Evolutionary conservation across 2,329 filamentous ascomycete species (phyloP).

Genomic region (Trichoderma cornu-damae): DNA sequence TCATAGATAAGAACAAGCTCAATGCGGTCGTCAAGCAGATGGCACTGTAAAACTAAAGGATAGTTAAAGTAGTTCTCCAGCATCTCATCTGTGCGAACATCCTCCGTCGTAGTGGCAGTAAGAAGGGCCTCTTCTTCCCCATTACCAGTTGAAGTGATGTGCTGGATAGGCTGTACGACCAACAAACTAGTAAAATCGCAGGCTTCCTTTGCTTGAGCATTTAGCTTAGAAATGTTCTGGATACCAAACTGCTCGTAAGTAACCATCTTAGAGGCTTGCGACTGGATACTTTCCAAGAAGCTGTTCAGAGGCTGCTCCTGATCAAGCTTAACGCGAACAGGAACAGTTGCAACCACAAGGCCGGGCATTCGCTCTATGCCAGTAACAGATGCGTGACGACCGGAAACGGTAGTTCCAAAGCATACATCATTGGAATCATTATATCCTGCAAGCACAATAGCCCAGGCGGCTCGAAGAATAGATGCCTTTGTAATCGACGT

Average conservation of each 20-base stretch:
- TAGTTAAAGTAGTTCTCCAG: conserved; percentile 18
- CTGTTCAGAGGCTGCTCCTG: background rate
- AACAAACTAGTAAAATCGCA: conserved; percentile 24
- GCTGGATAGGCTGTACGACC: conserved; percentile 20
- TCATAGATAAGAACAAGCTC: conserved; percentile 15
- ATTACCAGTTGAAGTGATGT: conserved; percentile 6
- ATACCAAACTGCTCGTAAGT: conserved; percentile 24
- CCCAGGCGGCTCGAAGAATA: conserved; percentile 28
- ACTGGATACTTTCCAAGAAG: conserved; percentile 19
- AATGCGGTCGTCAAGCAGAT: conserved; percentile 2
- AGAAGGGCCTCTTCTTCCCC: conserved; percentile 4
- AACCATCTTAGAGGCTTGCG: conserved; percentile 20
- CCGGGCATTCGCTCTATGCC: conserved; percentile 22
- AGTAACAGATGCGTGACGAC: conserved; percentile 21
- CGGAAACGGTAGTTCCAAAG: conserved; percentile 23
- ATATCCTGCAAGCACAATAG: conserved; percentile 35
- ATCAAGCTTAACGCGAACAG: conserved; percentile 11
- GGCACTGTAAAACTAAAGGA: conserved; percentile 10
- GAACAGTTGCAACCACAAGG: conserved; percentile 19
- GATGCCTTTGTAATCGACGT: conserved; percentile 22
- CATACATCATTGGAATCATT: conserved; percentile 26
- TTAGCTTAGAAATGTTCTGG: conserved; percentile 23
- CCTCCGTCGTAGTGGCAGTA: background rate
- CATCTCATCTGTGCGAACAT: conserved; percentile 1
- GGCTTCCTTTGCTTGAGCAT: conserved; percentile 17